Conservation (phyloP, 257 asterid genomes). For the Capsicum chinense region DNA sequence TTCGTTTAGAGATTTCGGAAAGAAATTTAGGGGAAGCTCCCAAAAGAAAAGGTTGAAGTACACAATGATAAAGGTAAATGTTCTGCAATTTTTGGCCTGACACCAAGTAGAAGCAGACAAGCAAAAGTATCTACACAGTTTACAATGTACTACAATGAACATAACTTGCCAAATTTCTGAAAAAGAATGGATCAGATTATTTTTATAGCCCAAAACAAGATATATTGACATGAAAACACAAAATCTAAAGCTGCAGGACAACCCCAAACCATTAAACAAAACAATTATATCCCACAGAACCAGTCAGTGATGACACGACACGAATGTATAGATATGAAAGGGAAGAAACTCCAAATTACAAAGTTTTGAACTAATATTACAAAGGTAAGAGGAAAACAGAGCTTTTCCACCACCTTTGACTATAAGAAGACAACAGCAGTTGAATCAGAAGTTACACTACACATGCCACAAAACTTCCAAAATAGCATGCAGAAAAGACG, state of each 20-base stretch:
- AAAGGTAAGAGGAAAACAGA: neutral
- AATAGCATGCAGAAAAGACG: slow-evolving; percentile 26
- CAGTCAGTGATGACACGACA: slow-evolving; percentile 2
- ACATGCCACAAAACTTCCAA: neutral
- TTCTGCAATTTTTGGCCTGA: neutral
- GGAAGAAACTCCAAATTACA: neutral
- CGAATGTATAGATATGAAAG: neutral
- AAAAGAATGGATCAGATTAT: slow-evolving; percentile 18
- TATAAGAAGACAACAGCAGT: slow-evolving; percentile 8
- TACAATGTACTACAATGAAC: neutral
- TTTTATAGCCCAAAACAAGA: neutral
- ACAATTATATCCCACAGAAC: neutral
- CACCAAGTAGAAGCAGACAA: neutral
- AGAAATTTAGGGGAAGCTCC: neutral
- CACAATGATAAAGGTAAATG: neutral
- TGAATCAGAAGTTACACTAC: neutral
- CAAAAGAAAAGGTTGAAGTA: slow-evolving; percentile 5
- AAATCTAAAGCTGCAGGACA: neutral
- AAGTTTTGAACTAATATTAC: neutral
- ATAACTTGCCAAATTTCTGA: neutral
- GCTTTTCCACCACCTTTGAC: neutral
- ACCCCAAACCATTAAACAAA: neutral
- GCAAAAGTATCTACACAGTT: neutral
- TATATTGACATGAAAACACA: neutral
- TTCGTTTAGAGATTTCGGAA: neutral